A percentile compares a stretch with the other conserved stretches of the same genome.
These are phyloP conservation scores for Nematodospora anomalae DNA, from an alignment of 1,139 yeast genomes.

Conservation along the genomic window DNA sequence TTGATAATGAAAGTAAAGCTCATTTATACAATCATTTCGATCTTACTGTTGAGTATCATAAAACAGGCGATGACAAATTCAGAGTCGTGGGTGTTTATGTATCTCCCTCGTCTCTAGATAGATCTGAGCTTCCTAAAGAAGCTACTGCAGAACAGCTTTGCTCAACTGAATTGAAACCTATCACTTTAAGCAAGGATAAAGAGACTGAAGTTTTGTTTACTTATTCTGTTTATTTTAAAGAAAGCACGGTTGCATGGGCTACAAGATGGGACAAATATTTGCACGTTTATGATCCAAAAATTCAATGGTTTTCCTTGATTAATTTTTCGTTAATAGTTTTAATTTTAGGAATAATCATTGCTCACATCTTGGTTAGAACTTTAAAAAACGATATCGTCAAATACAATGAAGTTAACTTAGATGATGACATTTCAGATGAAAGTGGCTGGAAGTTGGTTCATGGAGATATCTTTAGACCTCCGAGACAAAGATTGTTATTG, in stretches of 20 bases:
- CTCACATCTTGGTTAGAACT: conserved; percentile 76
- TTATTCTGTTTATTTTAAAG: conserved; percentile 56
- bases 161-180: conserved; percentile 28
- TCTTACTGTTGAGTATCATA: conserved; percentile 77
- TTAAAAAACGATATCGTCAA: conserved; percentile 82
- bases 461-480: conserved; percentile 93
- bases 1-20: conserved; percentile 50
- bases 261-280: conserved; percentile 98
- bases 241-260: conserved; percentile 86
- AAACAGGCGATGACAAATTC: conserved; percentile 62
- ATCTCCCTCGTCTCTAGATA: conserved; percentile 62
- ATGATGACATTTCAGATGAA: conserved; percentile 87
- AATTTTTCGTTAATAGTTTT: conserved; percentile 82
- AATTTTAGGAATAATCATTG: conserved; percentile 74
- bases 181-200: conserved; percentile 30
- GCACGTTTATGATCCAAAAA: conserved; percentile 86
- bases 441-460: conserved; percentile 97
- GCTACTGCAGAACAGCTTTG: conserved; percentile 35
- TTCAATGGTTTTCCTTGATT: conserved; percentile 92
- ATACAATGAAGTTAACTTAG: conserved; percentile 86
- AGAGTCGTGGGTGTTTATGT: conserved; percentile 93
- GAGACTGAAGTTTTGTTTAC: conserved; percentile 38
- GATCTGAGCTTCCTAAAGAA: conserved; percentile 28
- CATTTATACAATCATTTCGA: conserved; percentile 80
- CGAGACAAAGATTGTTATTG: conserved; percentile 65